Base-by-base conservation (phyloP, 2,329 filamentous ascomycete species). In the Nothophaeocryptopus gaeumannii region DNA sequence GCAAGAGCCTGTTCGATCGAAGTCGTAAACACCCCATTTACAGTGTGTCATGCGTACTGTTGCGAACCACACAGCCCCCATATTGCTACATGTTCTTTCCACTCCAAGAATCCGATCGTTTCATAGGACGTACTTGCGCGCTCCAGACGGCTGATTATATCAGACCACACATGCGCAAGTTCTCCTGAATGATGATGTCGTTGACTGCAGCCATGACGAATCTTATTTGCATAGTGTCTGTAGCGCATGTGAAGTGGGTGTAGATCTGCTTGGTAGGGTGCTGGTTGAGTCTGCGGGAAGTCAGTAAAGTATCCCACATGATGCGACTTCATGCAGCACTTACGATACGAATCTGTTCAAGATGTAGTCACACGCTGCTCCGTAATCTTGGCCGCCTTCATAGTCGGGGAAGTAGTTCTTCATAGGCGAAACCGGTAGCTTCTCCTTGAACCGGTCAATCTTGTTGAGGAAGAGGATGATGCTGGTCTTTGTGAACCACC, bases 141-240 rank as follows among this genome's bases (percentile, higher is more conserved):
- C 16, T 26, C 26, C 38, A 26, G 8, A 34, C 34, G 47, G 51
- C 45, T 44, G 55, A 53, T 61, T 86, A 96, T 81, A 97, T 96
- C 72, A 97, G 79, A 81, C 92, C 92, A 74, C 91, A 96, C 72
- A 95, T 82, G 72, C 93, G 87, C 59, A 99, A 84, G 77, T 99
- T 99, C 77, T 97, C 93, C 78, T 99, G 93, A 72, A 99, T 99
- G 76, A 99, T 99, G 72, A 99, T 99, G 76, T 99, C 93, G 76
- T 99, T 99, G 68, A 99, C 93, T 62, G 93, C 93, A 55, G 92
- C 91, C 93, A 99, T 99, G 74, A 99, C 93, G 79, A 99, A 97
- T 68, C 93, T 86, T 66, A 99, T 99, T 74, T 99, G 93, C 66
- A 93, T 96, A 30, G 93, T 99, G 70, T 99, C 93, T 41, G 93